Conservation (phyloP, 1,284 basidiomycete genomes). For the Cryptococcus floricola region DNA sequence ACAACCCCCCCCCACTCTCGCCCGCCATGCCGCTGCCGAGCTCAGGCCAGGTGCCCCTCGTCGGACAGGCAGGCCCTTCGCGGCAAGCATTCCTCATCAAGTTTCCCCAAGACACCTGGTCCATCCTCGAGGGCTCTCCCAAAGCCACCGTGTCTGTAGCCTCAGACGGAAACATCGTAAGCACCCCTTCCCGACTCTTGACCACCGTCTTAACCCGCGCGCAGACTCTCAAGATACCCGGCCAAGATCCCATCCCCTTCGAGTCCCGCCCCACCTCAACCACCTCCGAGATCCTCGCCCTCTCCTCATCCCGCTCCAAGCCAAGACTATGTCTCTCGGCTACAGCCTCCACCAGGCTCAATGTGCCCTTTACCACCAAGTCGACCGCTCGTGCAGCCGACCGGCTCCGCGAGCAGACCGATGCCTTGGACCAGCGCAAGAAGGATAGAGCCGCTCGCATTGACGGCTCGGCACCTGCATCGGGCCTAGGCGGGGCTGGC, state of each 20-base stretch:
- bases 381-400: slow-evolving; percentile 26
- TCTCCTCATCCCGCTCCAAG: slow-evolving; percentile 4
- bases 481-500: background rate
- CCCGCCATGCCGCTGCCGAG: slow-evolving; percentile 22
- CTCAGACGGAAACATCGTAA: slow-evolving; percentile 28
- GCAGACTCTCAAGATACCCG: slow-evolving; percentile 29
- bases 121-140: slow-evolving; percentile 15
- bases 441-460: slow-evolving; percentile 28
- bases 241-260: slow-evolving; percentile 21
- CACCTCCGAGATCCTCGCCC: slow-evolving; percentile 28
- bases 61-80: slow-evolving; percentile 7
- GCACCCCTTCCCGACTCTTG: slow-evolving; percentile 1
- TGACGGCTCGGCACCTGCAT: slow-evolving; percentile 9
- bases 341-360: slow-evolving; percentile 37
- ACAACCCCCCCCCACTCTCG: background rate
- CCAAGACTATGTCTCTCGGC: slow-evolving; percentile 20
- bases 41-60: slow-evolving; percentile 18
- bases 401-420: slow-evolving; percentile 28
- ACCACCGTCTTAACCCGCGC: background rate
- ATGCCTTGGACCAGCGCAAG: slow-evolving; percentile 25
- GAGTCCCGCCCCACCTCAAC: slow-evolving; percentile 20
- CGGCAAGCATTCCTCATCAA: slow-evolving; percentile 33
- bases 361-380: slow-evolving; percentile 26
- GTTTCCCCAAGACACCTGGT: slow-evolving; percentile 38
- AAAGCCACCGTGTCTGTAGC: slow-evolving; percentile 17